Percentiles rank a stretch among this genome's conserved stretches.
These are phyloP conservation scores for Climacium dendroides DNA, from an alignment of 225 moss, liverwort and hornwort genomes.

Conservation along the genomic window DNA sequence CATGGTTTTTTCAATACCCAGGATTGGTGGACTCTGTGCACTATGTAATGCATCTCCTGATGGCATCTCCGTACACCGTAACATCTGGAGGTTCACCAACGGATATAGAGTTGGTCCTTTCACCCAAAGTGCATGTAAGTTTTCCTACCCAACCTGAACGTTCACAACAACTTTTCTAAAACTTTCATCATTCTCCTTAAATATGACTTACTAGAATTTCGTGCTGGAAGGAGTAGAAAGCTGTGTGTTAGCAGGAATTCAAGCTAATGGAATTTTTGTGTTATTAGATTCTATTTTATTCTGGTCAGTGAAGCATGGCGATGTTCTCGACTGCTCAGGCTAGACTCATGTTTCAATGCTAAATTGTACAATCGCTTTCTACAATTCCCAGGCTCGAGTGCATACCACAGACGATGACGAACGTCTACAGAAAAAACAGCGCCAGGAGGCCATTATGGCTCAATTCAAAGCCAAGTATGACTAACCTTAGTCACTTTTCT, in stretches of 20 bases:
- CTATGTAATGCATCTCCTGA: slow-evolving; percentile 34
- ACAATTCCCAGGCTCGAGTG: slow-evolving; percentile 19
- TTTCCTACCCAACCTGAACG: not conserved
- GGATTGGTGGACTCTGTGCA: slow-evolving; percentile 77
- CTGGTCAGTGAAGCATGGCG: not conserved
- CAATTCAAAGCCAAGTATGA: slow-evolving; percentile 79
- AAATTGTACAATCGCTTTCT: not conserved
- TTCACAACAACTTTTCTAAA: not conserved
- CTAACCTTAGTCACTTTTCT: not conserved
- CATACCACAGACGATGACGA: slow-evolving; percentile 41
- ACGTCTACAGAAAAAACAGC: slow-evolving; percentile 68
- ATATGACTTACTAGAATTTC: not conserved
- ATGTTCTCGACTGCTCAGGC: not conserved
- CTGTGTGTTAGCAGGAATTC: not conserved
- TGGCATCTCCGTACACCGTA: slow-evolving; percentile 19
- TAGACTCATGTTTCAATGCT: not conserved
- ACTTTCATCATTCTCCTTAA: not conserved
- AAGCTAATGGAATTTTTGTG: not conserved
- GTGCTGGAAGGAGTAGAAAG: not conserved
- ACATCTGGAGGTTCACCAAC: slow-evolving; percentile 26
- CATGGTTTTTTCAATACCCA: slow-evolving; percentile 3
- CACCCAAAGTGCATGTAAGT: slow-evolving; percentile 44
- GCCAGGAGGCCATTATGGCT: slow-evolving; percentile 88
- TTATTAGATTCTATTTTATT: not conserved
- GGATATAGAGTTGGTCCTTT: slow-evolving; percentile 9